These are phyloP conservation scores for Microdochium bolleyi DNA, from an alignment of 2,329 filamentous ascomycete species.

Conservation along the genomic window DNA sequence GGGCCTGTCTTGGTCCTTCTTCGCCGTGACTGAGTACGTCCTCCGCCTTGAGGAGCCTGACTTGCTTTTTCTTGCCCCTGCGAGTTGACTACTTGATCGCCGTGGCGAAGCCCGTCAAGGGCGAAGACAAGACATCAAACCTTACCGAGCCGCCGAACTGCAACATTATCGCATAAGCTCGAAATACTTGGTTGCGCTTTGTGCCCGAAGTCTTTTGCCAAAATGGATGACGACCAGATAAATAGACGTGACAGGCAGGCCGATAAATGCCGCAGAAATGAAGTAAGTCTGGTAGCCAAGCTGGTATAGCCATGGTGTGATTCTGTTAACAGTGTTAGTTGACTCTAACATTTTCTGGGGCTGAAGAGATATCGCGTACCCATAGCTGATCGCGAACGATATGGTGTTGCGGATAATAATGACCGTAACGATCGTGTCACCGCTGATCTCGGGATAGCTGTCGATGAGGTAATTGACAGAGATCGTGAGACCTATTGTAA, in stretches of 20 bases:
- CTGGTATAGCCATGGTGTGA: constrained; percentile 36
- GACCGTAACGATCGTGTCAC: constrained; percentile 28
- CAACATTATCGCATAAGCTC: background rate
- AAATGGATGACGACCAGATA: constrained; percentile 29
- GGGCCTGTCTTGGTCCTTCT: too few relatives aligned
- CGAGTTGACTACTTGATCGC: too few relatives aligned
- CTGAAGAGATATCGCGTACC: too few relatives aligned
- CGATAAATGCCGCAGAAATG: constrained; percentile 27
- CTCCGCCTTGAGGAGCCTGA: too few relatives aligned
- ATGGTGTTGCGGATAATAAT: constrained; percentile 33
- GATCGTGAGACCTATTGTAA: constrained; percentile 25
- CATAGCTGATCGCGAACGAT: constrained; percentile 29
- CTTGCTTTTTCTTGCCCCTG: too few relatives aligned
- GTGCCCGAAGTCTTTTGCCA: constrained; percentile 20
- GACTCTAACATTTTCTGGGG: too few relatives aligned
- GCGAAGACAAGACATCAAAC: too few relatives aligned
- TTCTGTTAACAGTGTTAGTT: too few relatives aligned
- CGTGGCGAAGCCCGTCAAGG: too few relatives aligned
- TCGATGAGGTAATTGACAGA: constrained; percentile 32
- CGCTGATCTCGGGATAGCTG: constrained; percentile 28
- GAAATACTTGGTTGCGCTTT: constrained; percentile 12
- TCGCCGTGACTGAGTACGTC: too few relatives aligned
- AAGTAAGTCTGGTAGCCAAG: constrained; percentile 36
- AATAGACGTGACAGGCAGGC: constrained; percentile 22
- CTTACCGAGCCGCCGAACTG: too few relatives aligned